Percentiles rank a stretch among this genome's conserved stretches.
phyloP scores from a whole-genome alignment of 306 rosid genomes.

The Dalbergia cochinchinensis region DNA sequence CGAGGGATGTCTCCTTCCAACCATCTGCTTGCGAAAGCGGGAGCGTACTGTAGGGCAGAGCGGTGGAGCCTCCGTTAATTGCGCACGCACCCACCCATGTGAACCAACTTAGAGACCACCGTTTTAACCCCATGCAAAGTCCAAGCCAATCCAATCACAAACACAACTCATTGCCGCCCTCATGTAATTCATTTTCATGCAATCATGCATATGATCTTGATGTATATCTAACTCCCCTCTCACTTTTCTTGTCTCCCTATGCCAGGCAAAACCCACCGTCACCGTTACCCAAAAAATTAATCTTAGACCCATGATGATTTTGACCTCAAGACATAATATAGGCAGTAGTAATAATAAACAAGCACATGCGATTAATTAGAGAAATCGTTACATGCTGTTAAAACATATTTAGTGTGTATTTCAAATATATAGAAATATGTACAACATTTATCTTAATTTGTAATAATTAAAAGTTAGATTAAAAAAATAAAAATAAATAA shows the following conservation, averaged over 20 bases:
- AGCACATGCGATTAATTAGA: too few species aligned
- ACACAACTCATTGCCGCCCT: slow-evolving; percentile 10
- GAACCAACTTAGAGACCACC: slow-evolving; percentile 42
- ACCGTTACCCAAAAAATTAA: background rate
- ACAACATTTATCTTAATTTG: too few species aligned
- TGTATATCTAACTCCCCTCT: background rate
- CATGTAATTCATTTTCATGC: background rate
- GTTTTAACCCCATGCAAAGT: background rate
- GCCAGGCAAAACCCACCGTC: slow-evolving; percentile 11
- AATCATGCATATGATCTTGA: slow-evolving; percentile 4
- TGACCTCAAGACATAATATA: too few species aligned
- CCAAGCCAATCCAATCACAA: slow-evolving; percentile 21
- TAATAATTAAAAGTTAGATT: too few species aligned
- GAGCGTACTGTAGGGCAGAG: slow-evolving; percentile 40
- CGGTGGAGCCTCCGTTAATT: slow-evolving; percentile 49
- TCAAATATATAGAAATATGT: too few species aligned
- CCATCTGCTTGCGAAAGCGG: slow-evolving; percentile 70
- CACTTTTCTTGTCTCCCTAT: slow-evolving; percentile 25
- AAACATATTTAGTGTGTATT: too few species aligned
- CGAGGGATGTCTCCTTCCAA: slow-evolving; percentile 64
- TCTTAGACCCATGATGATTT: too few species aligned
- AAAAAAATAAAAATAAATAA: too few species aligned
- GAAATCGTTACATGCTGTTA: too few species aligned
- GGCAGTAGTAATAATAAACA: too few species aligned
- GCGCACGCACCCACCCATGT: slow-evolving; percentile 58